Percentiles rank a stretch among this genome's conserved stretches.
Conservation (phyloP, 345 rosid genomes). For the Erysimum cheiranthoides region DNA sequence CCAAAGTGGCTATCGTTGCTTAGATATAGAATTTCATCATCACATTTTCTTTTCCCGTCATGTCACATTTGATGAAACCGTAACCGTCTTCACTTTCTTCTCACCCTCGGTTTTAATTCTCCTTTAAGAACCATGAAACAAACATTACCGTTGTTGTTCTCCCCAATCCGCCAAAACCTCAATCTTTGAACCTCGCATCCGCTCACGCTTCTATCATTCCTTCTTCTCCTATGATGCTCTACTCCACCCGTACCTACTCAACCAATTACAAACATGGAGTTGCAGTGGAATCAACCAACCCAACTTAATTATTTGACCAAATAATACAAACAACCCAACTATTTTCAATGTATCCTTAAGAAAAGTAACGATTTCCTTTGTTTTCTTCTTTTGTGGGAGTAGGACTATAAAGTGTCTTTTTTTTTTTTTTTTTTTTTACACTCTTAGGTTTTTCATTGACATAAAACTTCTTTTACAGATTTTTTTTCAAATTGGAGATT, state of each 20-base stretch:
- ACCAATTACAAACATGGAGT: neutral
- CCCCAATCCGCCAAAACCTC: neutral
- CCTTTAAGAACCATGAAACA: neutral
- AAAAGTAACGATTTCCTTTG: neutral
- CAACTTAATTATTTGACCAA: too few relatives aligned
- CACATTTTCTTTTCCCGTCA: neutral
- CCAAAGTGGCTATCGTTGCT: neutral
- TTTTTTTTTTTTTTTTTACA: neutral
- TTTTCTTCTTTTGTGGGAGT: neutral
- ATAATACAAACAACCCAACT: too few relatives aligned
- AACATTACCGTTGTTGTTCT: neutral
- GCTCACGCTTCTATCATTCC: neutral
- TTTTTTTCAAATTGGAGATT: neutral
- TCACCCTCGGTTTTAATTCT: neutral
- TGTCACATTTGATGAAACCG: neutral
- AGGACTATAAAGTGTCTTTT: neutral
- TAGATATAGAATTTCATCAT: neutral
- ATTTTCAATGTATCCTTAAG: neutral
- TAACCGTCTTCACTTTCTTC: neutral
- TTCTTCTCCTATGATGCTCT: neutral
- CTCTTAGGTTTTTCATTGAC: neutral
- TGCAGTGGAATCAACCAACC: neutral
- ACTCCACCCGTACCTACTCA: neutral
- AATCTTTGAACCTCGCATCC: conserved; percentile 1
- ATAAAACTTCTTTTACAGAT: neutral